phyloP scores from a whole-genome alignment of 75 land plant species.

The Pinus taeda region DNA sequence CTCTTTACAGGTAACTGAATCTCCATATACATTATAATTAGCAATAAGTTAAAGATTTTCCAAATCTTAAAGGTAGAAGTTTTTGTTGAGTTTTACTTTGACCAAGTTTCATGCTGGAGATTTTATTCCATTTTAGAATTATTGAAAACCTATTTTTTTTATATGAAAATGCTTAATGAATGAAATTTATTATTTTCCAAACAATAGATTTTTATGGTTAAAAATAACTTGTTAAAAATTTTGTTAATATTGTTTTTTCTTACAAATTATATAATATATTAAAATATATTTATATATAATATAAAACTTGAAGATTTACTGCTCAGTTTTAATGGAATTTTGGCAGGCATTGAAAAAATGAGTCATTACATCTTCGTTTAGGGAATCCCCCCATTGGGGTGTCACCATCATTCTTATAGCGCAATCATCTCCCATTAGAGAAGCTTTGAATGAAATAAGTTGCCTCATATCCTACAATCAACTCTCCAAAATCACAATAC shows the following conservation, averaged over 20 bases:
- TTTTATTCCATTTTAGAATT: too few species aligned
- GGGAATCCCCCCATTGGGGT: conserved; percentile 49
- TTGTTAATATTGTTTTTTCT: not conserved
- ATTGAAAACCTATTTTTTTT: too few species aligned
- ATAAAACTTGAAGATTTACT: not conserved
- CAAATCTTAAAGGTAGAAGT: too few species aligned
- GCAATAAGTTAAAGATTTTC: too few species aligned
- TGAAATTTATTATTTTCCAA: too few species aligned
- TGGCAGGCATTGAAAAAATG: conserved; percentile 39
- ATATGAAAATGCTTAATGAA: not conserved
- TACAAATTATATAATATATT: too few species aligned
- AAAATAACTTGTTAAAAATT: not conserved
- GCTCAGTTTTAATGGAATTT: not conserved
- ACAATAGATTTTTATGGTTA: not conserved
- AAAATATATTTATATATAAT: too few species aligned
- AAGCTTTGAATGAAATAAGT: conserved; percentile 34
- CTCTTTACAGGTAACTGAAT: not conserved
- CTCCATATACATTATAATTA: too few species aligned
- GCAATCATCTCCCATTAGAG: conserved; percentile 8
- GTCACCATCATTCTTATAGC: conserved; percentile 37
- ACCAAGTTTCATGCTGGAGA: too few species aligned
- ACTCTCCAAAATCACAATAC: conserved; percentile 23
- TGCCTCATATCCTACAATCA: conserved; percentile 41
- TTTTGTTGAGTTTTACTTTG: too few species aligned
- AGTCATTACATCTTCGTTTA: conserved; percentile 51